Conservation (phyloP, 148 eudicot genomes). For the Cornus florida region DNA sequence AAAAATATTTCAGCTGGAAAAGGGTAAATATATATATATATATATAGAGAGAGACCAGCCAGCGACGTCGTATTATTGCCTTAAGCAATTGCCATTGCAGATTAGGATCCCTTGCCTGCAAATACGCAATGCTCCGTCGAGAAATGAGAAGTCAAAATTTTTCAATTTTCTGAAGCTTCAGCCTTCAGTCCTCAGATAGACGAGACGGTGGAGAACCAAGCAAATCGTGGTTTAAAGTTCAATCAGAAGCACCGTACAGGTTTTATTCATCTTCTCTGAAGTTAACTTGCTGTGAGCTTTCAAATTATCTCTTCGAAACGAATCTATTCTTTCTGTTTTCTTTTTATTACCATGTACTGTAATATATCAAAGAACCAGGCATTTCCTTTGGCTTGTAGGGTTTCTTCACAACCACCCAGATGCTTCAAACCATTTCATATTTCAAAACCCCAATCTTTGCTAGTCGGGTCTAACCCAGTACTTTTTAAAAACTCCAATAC, state of each 20-base stretch:
- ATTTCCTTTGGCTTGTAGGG: slow-evolving; percentile 55
- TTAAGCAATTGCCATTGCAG: too few species aligned
- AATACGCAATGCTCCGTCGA: too few species aligned
- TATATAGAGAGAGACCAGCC: too few species aligned
- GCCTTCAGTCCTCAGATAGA: too few species aligned
- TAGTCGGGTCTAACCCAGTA: slow-evolving; percentile 38
- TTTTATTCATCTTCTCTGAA: neutral
- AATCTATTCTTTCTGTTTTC: neutral
- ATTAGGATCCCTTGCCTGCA: too few species aligned
- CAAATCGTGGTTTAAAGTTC: too few species aligned
- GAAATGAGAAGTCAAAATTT: too few species aligned
- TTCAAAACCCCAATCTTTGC: slow-evolving; percentile 39
- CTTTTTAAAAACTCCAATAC: slow-evolving; percentile 30
- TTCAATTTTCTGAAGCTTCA: too few species aligned
- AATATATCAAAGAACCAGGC: slow-evolving; percentile 59
- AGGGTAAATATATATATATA: too few species aligned
- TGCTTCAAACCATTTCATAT: slow-evolving; percentile 26
- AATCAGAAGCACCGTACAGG: neutral
- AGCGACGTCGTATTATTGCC: too few species aligned
- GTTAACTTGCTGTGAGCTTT: neutral
- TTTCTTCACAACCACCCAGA: slow-evolving; percentile 42
- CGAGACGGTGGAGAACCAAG: neutral
- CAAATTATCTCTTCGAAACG: neutral
- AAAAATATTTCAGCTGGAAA: too few species aligned
- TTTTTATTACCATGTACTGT: slow-evolving; percentile 40